Evolutionary conservation across 805 yeast species (phyloP).

Genomic region (Suhomyces sp.): DNA sequence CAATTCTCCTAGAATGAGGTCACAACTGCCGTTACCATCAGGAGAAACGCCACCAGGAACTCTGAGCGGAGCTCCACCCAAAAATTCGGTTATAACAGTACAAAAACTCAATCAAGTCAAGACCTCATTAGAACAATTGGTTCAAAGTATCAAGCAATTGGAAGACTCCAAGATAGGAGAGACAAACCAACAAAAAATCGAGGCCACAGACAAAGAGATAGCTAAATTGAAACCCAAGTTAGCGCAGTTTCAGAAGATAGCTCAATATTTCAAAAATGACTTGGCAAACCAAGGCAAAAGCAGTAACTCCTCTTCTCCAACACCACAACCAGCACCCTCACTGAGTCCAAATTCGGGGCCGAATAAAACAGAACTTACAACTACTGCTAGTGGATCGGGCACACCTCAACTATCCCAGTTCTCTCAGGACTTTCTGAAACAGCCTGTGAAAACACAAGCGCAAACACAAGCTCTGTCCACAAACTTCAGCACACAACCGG

Average conservation of each 20-base stretch:
- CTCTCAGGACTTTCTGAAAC: no score
- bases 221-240: constrained; percentile 16
- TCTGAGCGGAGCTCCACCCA: neutral
- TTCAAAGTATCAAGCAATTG: constrained; percentile 19
- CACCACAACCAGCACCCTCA: constrained; percentile 1
- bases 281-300: constrained; percentile 16
- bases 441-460: no score
- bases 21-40: constrained; percentile 4
- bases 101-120: constrained; percentile 25
- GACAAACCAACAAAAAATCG: constrained; percentile 6
- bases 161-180: constrained; percentile 19
- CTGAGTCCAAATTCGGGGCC: no score
- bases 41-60: neutral
- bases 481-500: no score
- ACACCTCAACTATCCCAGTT: no score
- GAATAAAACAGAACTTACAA: no score
- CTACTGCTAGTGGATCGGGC: no score
- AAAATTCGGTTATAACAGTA: constrained; percentile 11
- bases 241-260: constrained; percentile 23
- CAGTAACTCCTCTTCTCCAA: constrained; percentile 1
- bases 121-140: constrained; percentile 21
- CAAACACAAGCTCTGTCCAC: no score
- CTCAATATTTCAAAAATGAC: constrained; percentile 22
- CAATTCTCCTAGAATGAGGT: constrained; percentile 3
- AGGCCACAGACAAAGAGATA: constrained; percentile 10